phyloP scores from a whole-genome alignment of 1,284 basidiomycete species.

The Mycosarcoma mackinlayi region DNA sequence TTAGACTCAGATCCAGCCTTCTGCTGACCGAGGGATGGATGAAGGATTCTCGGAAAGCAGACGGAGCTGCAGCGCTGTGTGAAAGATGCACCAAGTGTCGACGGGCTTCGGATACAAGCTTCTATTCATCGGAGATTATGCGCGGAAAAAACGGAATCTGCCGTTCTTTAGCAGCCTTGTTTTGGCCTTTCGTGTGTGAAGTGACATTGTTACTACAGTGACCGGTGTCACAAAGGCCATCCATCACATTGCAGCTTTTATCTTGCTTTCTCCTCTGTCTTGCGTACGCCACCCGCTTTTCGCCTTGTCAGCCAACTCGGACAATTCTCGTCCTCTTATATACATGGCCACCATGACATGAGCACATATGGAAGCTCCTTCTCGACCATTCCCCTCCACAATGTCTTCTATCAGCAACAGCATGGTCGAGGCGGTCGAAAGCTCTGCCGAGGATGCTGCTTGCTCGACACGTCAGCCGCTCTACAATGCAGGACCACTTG shows the following conservation, averaged over 20 bases:
- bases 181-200: too few species aligned
- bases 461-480: not conserved
- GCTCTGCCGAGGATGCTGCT: not conserved
- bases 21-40: too few species aligned
- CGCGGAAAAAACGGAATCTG: not conserved
- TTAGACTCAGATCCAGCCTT: too few species aligned
- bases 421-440: constrained; percentile 3
- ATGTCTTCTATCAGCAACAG: constrained; percentile 7
- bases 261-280: constrained; percentile 6
- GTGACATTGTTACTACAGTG: too few species aligned
- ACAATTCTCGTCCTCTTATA: not conserved
- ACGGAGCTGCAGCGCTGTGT: too few species aligned
- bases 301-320: too few species aligned
- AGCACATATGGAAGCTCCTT: not conserved
- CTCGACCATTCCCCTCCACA: not conserved
- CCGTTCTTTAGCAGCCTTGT: too few species aligned
- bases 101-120: constrained; percentile 19
- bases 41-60: too few species aligned
- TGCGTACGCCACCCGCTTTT: not conserved
- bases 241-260: not conserved
- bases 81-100: too few species aligned
- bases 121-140: constrained; percentile 16
- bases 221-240: too few species aligned
- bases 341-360: not conserved
- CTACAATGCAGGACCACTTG: constrained; percentile 29